These are phyloP conservation scores for Tagetes erecta DNA, from an alignment of 129 eudicot species.

Conservation along the genomic window DNA sequence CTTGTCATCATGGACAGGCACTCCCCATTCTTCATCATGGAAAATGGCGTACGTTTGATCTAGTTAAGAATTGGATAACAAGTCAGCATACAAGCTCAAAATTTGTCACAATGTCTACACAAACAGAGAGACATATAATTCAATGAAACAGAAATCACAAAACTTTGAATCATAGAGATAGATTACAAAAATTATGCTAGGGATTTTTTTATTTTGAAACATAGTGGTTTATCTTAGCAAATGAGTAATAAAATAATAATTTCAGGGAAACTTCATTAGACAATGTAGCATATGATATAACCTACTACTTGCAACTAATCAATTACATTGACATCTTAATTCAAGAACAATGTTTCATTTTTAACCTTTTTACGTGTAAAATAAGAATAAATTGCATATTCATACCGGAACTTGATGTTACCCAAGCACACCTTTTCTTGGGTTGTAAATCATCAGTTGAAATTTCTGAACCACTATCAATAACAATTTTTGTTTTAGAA, in stretches of 20 bases:
- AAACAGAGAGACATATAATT: not conserved
- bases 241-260: not conserved
- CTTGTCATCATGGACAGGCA: conserved; percentile 76
- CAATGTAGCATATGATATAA: not conserved
- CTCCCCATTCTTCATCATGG: conserved; percentile 86
- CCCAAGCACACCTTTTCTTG: conserved; percentile 77
- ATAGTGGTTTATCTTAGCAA: not conserved
- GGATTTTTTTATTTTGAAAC: not conserved
- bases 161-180: not conserved
- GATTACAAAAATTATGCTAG: conserved; percentile 3
- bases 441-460: conserved; percentile 36
- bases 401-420: conserved; percentile 64
- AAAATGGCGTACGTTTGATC: conserved; percentile 50
- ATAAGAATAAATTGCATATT: not conserved
- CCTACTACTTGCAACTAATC: not conserved
- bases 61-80: conserved; percentile 30
- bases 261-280: not conserved
- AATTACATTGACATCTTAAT: not conserved
- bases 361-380: not conserved
- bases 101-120: not conserved
- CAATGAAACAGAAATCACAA: not conserved
- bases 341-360: not conserved
- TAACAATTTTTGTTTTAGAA: conserved; percentile 36
- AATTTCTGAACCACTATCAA: conserved; percentile 35
- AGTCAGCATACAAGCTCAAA: conserved; percentile 24